A percentile compares a stretch with the other conserved stretches of the same genome.
Evolutionary conservation across 345 rosid genomes (phyloP).

Genomic region (Rhodamnia argentea): DNA sequence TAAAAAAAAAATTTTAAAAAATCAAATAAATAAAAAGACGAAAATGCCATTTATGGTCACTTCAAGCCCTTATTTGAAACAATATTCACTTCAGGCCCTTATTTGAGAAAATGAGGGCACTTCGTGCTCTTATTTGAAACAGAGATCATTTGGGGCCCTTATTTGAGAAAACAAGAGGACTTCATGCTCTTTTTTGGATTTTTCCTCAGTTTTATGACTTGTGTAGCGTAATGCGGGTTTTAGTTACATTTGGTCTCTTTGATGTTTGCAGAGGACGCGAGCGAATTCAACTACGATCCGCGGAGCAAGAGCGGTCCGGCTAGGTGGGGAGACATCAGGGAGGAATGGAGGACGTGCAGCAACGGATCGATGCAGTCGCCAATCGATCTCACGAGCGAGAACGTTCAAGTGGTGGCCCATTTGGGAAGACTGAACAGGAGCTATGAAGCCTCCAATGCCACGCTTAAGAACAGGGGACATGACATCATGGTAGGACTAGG

Average conservation of each 20-base stretch:
- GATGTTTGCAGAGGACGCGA: conserved; percentile 50
- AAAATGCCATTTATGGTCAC: no score
- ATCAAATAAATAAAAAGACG: no score
- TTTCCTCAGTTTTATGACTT: background rate
- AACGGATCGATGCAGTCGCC: conserved; percentile 86
- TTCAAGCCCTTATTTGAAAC: no score
- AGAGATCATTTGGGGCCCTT: no score
- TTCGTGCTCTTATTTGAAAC: no score
- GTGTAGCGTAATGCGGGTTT: background rate
- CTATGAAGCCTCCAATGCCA: conserved; percentile 45
- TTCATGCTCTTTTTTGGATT: no score
- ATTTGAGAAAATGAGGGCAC: no score
- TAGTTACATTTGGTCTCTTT: background rate
- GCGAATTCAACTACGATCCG: conserved; percentile 37
- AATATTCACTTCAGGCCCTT: no score
- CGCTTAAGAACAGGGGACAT: conserved; percentile 73
- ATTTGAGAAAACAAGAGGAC: no score
- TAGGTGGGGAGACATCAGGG: conserved; percentile 58
- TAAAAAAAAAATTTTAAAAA: no score
- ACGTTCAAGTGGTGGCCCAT: conserved; percentile 39
- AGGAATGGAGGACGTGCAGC: conserved; percentile 49
- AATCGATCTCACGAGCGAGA: conserved; percentile 45
- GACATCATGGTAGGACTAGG: conserved; percentile 57
- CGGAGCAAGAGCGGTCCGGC: conserved; percentile 37
- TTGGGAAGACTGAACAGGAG: conserved; percentile 36